Conservation (phyloP, 163 green algal genomes). For the Smithsoniella earleae region DNA sequence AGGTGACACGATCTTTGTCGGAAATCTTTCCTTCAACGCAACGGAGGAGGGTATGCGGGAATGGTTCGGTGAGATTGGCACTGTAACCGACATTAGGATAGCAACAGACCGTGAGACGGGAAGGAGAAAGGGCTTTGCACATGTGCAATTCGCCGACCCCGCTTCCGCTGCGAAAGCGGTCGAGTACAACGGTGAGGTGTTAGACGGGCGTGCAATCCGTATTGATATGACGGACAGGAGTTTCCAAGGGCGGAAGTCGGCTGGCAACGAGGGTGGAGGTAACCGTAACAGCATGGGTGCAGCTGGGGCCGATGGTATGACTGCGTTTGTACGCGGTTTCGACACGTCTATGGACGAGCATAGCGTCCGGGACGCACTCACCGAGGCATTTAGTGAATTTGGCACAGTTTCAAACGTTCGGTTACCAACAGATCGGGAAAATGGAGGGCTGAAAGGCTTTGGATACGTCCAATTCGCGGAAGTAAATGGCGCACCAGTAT, state of each 20-base stretch:
- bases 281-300: constrained; percentile 34
- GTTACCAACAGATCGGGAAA: constrained; percentile 46
- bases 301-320: constrained; percentile 68
- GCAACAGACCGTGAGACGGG: constrained; percentile 48
- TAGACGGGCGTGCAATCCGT: constrained; percentile 62
- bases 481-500: background rate
- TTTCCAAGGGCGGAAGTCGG: background rate
- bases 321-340: constrained; percentile 92
- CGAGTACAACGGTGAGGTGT: constrained; percentile 47
- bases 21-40: constrained; percentile 71
- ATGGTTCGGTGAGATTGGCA: constrained; percentile 64
- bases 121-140: constrained; percentile 68
- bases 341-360: constrained; percentile 66
- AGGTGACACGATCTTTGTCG: constrained; percentile 68
- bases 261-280: constrained; percentile 28
- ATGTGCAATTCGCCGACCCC: constrained; percentile 73
- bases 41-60: constrained; percentile 50
- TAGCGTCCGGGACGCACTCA: constrained; percentile 51
- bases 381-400: constrained; percentile 41
- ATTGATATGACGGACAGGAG: too few species aligned
- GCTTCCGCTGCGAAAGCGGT: constrained; percentile 59
- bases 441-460: constrained; percentile 45
- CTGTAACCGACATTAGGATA: constrained; percentile 54
- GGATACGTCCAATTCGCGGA: constrained; percentile 45
- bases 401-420: constrained; percentile 37